Conservation (phyloP, 1,139 yeast species). For the Geotrichum cucujoidarum region DNA sequence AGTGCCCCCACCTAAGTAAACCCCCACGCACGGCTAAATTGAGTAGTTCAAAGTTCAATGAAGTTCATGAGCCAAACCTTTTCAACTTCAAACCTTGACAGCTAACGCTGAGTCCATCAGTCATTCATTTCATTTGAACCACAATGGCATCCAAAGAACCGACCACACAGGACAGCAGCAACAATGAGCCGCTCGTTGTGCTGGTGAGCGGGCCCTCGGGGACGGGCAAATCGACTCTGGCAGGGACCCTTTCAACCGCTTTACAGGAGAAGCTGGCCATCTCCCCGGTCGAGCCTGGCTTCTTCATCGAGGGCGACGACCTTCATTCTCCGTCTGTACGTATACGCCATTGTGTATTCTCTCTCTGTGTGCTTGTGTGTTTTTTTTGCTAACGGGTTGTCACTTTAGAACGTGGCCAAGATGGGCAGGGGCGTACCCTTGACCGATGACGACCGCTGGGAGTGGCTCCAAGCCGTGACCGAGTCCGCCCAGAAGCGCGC, state of each 20-base stretch:
- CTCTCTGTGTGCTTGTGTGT: not conserved
- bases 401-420: conserved; percentile 56
- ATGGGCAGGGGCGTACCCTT: conserved; percentile 79
- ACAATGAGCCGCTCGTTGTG: conserved; percentile 32
- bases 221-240: conserved; percentile 84
- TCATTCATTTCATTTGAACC: no score
- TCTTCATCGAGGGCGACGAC: conserved; percentile 77
- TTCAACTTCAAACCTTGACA: no score
- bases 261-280: not conserved
- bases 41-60: no score
- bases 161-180: no score
- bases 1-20: no score
- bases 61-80: no score
- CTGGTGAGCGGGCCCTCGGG: conserved; percentile 91
- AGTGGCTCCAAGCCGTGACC: conserved; percentile 64
- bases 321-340: conserved; percentile 51
- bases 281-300: not conserved
- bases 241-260: conserved; percentile 44
- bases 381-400: not conserved
- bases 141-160: no score
- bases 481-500: not conserved
- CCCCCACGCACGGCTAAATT: no score
- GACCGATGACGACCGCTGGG: conserved; percentile 87
- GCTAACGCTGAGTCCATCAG: no score
- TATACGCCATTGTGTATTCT: conserved; percentile 2